phyloP scores from a whole-genome alignment of 129 eudicot species.

The Logfia minima region DNA sequence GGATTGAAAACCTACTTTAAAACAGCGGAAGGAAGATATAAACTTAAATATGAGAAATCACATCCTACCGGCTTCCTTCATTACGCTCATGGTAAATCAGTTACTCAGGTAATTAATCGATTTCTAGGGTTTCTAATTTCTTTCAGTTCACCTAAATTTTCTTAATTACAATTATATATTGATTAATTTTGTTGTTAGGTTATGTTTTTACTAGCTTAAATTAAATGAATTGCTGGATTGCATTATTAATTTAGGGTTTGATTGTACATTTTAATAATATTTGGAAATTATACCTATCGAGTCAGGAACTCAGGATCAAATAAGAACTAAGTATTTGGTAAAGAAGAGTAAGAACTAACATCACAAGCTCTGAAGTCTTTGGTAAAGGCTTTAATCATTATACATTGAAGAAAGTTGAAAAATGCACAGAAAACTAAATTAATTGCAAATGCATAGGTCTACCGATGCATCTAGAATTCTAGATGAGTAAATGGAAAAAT shows the following conservation, averaged over 20 bases:
- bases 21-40: conserved; percentile 4
- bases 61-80: conserved; percentile 16
- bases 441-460: neutral
- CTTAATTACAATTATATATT: neutral
- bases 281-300: too few relatives aligned
- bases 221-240: neutral
- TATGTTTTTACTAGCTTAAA: neutral
- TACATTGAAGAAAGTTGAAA: too few relatives aligned
- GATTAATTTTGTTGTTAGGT: neutral
- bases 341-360: too few relatives aligned
- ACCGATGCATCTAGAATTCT: neutral
- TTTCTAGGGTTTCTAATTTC: conserved; percentile 3
- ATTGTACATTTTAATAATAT: neutral
- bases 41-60: conserved; percentile 10
- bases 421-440: too few relatives aligned
- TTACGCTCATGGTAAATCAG: conserved; percentile 3
- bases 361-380: neutral
- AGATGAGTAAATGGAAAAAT: too few relatives aligned
- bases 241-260: neutral
- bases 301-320: too few relatives aligned
- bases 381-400: too few relatives aligned
- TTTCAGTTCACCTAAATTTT: neutral
- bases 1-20: conserved; percentile 18
- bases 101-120: conserved; percentile 2
- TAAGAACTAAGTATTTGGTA: neutral